A percentile compares a stretch with the other conserved stretches of the same genome.
Evolutionary conservation across 345 rosid species (phyloP).

Genomic region (Trapa bicornis): DNA sequence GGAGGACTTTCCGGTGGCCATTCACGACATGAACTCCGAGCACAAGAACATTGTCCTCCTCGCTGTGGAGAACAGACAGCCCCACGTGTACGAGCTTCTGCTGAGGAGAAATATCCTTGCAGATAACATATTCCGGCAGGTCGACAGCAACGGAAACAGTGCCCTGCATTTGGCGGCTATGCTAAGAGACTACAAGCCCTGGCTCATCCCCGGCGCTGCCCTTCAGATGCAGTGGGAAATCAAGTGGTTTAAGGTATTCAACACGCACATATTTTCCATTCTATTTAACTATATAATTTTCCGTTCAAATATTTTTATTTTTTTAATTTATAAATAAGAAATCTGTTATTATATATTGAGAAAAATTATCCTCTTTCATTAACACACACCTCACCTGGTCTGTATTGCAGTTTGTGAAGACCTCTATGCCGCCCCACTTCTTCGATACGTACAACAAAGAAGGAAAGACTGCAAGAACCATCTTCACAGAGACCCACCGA

Average conservation of each 20-base stretch:
- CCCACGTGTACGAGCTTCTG: conserved; percentile 23
- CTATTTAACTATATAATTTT: too few species aligned
- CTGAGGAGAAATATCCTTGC: conserved; percentile 8
- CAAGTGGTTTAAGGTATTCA: conserved; percentile 45
- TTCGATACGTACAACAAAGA: conserved; percentile 20
- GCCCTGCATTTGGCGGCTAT: conserved; percentile 43
- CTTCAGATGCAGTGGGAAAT: conserved; percentile 59
- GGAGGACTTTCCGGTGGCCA: conserved; percentile 15
- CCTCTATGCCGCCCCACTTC: conserved; percentile 25
- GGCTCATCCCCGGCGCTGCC: conserved; percentile 44
- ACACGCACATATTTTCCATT: too few species aligned
- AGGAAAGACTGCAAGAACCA: conserved; percentile 17
- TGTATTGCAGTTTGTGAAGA: conserved; percentile 29
- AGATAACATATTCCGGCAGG: conserved; percentile 22
- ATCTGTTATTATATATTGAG: too few species aligned
- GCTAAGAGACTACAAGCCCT: conserved; percentile 29
- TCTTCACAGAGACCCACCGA: conserved; percentile 27
- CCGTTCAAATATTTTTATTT: too few species aligned
- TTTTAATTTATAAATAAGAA: too few species aligned
- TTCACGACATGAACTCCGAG: conserved; percentile 14
- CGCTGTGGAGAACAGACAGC: conserved; percentile 44
- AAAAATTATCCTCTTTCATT: too few species aligned
- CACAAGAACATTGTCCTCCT: conserved; percentile 25
- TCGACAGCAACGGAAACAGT: conserved; percentile 32
- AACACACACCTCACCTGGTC: too few species aligned